These are phyloP conservation scores for Leccinum truebloodii DNA, from an alignment of 768 basidiomycete genomes.

Conservation along the genomic window DNA sequence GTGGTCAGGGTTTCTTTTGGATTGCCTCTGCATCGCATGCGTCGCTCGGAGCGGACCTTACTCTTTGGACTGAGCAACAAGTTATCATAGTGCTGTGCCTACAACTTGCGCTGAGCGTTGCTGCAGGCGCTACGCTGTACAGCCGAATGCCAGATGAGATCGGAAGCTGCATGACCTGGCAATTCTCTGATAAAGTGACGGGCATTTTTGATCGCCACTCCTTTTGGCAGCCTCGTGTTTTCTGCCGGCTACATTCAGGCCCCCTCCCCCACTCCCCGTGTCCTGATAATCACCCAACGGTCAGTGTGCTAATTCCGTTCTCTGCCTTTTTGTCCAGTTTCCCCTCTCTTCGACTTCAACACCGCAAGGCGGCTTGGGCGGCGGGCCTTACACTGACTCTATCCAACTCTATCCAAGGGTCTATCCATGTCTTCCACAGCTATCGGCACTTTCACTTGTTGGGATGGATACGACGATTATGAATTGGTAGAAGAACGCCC, in stretches of 20 bases:
- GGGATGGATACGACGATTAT: constrained; percentile 33
- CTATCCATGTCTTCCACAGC: constrained; percentile 34
- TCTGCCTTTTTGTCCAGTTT: constrained; percentile 11
- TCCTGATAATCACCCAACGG: constrained; percentile 37
- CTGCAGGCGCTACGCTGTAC: too few relatives aligned
- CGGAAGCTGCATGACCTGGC: constrained; percentile 4
- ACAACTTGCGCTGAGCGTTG: too few relatives aligned
- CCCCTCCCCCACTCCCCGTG: constrained; percentile 9
- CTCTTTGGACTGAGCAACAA: too few relatives aligned
- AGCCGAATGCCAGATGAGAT: constrained; percentile 14
- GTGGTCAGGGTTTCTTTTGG: constrained; percentile 1
- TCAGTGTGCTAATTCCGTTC: constrained; percentile 29
- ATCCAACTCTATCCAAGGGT: background rate
- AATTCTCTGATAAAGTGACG: constrained; percentile 29
- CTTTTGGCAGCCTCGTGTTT: constrained; percentile 39
- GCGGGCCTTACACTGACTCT: constrained; percentile 15
- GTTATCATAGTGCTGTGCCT: background rate
- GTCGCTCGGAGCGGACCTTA: too few relatives aligned
- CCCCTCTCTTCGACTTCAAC: constrained; percentile 20
- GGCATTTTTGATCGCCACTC: constrained; percentile 23
- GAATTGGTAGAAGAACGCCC: constrained; percentile 24
- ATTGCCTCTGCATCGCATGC: background rate
- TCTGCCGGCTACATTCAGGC: constrained; percentile 26
- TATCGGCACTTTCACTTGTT: constrained; percentile 36
- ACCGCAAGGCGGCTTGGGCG: constrained; percentile 24